Conservation (phyloP, 495 filamentous ascomycete genomes). For the Aspergillus egyptiacus region DNA sequence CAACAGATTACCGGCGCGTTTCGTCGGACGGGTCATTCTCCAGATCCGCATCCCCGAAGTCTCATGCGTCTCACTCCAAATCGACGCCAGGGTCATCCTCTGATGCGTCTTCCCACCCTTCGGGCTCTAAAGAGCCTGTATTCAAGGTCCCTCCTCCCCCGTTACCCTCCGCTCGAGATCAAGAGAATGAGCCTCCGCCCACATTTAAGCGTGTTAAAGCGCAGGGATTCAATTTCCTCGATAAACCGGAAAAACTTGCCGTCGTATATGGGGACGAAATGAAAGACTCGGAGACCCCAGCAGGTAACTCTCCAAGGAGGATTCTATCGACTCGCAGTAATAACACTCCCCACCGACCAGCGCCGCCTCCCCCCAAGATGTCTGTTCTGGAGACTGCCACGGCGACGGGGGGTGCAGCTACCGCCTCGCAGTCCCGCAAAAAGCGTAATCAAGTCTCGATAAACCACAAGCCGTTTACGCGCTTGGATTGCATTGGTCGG, state of each 20-base stretch:
- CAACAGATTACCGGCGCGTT: slow-evolving; percentile 22
- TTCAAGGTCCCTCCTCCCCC: slow-evolving; percentile 62
- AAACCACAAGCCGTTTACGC: slow-evolving; percentile 85
- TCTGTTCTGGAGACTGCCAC: slow-evolving; percentile 88
- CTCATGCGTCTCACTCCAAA: slow-evolving; percentile 36
- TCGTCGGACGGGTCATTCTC: slow-evolving; percentile 32
- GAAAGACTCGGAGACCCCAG: slow-evolving; percentile 38
- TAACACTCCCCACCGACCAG: slow-evolving; percentile 78
- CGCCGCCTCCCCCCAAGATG: slow-evolving; percentile 91
- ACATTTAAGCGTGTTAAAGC: slow-evolving; percentile 67
- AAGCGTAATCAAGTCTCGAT: slow-evolving; percentile 75
- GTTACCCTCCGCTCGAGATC: slow-evolving; percentile 58
- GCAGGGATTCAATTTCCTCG: slow-evolving; percentile 49
- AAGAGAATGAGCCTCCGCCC: slow-evolving; percentile 76
- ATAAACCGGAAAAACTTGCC: slow-evolving; percentile 53
- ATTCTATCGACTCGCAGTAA: slow-evolving; percentile 65
- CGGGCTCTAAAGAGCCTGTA: slow-evolving; percentile 39
- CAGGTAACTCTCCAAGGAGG: slow-evolving; percentile 56
- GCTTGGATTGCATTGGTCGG: slow-evolving; percentile 82
- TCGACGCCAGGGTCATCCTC: slow-evolving; percentile 37
- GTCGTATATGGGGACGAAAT: slow-evolving; percentile 45
- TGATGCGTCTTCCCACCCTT: slow-evolving; percentile 36
- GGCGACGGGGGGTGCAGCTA: slow-evolving; percentile 70
- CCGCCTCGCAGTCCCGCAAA: slow-evolving; percentile 61
- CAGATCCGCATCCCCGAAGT: slow-evolving; percentile 37